Evolutionary conservation across 257 asterid genomes (phyloP).

Genomic region (Nemophila menziesii): DNA sequence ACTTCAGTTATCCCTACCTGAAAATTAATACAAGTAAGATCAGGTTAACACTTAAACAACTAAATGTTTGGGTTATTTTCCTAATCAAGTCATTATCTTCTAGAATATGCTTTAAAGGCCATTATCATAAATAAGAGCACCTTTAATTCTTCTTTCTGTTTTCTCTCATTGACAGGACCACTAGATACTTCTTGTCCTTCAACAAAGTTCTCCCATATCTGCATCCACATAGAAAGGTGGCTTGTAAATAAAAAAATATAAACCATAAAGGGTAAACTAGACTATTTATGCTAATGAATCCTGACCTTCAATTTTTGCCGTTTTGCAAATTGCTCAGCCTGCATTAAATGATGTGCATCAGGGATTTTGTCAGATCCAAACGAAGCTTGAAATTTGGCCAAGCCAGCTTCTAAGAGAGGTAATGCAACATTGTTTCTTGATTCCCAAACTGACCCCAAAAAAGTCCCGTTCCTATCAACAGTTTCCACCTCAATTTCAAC

Average conservation of each 20-base stretch:
- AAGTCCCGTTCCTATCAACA: slow-evolving; percentile 93
- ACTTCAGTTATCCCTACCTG: slow-evolving; percentile 86
- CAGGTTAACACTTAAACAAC: not conserved
- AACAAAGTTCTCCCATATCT: slow-evolving; percentile 28
- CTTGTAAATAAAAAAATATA: not conserved
- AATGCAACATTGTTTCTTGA: slow-evolving; percentile 65
- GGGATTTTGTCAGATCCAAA: slow-evolving; percentile 76
- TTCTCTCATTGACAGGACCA: slow-evolving; percentile 14
- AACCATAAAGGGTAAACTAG: not conserved
- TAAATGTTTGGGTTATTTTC: too few species aligned
- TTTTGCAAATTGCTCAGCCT: slow-evolving; percentile 90
- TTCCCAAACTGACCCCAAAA: slow-evolving; percentile 89
- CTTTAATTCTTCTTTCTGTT: slow-evolving; percentile 20
- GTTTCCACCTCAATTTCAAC: slow-evolving; percentile 98
- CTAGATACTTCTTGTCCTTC: slow-evolving; percentile 24
- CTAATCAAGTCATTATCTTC: too few species aligned
- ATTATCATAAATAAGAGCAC: not conserved
- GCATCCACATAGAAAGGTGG: not conserved
- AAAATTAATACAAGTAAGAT: slow-evolving; percentile 1
- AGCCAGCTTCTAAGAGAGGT: slow-evolving; percentile 80
- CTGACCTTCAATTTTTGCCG: slow-evolving; percentile 85
- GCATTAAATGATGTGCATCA: slow-evolving; percentile 74
- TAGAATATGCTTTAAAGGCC: slow-evolving; percentile 4
- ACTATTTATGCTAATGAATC: slow-evolving; percentile 2
- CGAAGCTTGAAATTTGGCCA: slow-evolving; percentile 79